A percentile compares a stretch with the other conserved stretches of the same genome.
Conservation (phyloP, 2,329 filamentous ascomycete species). For the Xylaria sp. region DNA sequence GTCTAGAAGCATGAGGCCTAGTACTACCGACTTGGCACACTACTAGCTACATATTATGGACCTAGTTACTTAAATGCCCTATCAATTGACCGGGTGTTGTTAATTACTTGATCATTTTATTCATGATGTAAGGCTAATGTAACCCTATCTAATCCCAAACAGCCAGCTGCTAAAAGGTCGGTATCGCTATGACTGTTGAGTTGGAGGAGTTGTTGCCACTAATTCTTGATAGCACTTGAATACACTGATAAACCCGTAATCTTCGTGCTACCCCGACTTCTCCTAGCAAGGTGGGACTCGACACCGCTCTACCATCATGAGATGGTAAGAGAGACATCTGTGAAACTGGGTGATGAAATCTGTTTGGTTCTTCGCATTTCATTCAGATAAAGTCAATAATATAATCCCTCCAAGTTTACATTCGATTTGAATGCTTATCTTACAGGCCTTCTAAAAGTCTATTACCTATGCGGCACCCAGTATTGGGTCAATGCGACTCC, state of each 20-base stretch:
- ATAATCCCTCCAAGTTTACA: neutral
- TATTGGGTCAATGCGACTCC: neutral
- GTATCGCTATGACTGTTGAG: neutral
- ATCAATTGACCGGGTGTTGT: neutral
- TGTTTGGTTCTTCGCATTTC: neutral
- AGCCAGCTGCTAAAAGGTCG: neutral
- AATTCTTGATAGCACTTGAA: neutral
- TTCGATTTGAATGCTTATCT: neutral
- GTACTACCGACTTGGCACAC: neutral
- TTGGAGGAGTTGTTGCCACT: neutral
- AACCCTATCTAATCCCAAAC: neutral
- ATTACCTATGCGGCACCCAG: constrained; percentile 1
- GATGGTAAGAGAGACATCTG: neutral
- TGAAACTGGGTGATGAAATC: neutral
- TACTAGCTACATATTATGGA: neutral
- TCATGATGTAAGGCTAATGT: neutral
- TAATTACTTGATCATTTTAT: neutral
- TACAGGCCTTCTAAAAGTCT: neutral
- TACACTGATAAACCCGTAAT: neutral
- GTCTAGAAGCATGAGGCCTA: neutral
- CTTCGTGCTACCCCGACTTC: neutral
- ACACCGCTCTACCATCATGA: constrained; percentile 8
- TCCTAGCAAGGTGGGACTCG: constrained; percentile 14
- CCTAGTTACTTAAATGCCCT: neutral
- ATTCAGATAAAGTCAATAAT: neutral